Evolutionary conservation across 805 yeast species (phyloP).

Genomic region (Cyberlindnera meyerae): DNA sequence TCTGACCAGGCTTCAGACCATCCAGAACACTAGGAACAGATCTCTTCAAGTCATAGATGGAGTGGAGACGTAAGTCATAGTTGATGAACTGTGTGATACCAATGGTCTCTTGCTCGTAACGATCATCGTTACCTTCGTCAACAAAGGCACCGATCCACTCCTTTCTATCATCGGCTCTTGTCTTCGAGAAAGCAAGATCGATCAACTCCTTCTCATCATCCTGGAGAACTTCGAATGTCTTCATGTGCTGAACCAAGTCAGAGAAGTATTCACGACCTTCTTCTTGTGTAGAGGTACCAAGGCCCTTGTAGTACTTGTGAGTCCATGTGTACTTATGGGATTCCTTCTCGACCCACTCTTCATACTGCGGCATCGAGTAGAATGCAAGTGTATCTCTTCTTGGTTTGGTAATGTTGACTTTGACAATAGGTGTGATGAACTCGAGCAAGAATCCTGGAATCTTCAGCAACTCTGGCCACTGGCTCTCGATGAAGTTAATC

Average conservation of each 20-base stretch:
- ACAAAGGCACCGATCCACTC: conserved; percentile 95
- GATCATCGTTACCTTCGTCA: conserved; percentile 63
- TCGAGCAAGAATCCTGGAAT: conserved; percentile 91
- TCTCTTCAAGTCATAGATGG: conserved; percentile 94
- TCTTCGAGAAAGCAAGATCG: conserved; percentile 91
- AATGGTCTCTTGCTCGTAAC: conserved; percentile 34
- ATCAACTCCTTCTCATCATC: conserved; percentile 72
- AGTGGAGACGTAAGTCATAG: conserved; percentile 88
- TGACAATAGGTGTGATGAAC: conserved; percentile 94
- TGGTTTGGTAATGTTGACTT: conserved; percentile 72
- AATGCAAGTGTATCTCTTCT: conserved; percentile 61
- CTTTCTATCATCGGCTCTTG: conserved; percentile 94
- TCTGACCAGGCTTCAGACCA: conserved; percentile 96
- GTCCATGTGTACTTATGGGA: conserved; percentile 76
- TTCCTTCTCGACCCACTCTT: conserved; percentile 83
- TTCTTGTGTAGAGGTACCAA: conserved; percentile 84
- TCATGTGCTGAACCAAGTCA: conserved; percentile 79
- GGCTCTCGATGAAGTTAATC: conserved; percentile 86
- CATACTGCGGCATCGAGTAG: conserved; percentile 94
- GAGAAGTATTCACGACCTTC: conserved; percentile 89
- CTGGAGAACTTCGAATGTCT: conserved; percentile 75
- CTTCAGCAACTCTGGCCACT: conserved; percentile 88
- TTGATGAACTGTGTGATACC: conserved; percentile 94
- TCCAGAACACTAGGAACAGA: conserved; percentile 93
- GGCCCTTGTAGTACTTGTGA: conserved; percentile 95